Evolutionary conservation across 306 rosid genomes (phyloP).

Genomic region (Trichosanthes cucumerina): DNA sequence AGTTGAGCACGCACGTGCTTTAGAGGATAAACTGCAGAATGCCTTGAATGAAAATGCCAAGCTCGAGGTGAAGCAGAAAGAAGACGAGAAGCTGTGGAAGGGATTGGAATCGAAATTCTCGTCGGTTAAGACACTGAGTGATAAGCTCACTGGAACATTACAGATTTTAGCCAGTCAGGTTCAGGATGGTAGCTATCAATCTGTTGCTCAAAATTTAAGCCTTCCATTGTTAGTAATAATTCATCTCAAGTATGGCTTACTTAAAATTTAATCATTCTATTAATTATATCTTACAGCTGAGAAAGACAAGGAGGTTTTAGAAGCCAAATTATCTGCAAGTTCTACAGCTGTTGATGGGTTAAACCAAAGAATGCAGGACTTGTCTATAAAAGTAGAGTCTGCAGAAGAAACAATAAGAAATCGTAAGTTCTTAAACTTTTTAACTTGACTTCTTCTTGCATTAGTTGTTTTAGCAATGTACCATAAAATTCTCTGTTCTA

Average conservation of each 20-base stretch:
- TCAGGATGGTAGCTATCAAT: constrained; percentile 51
- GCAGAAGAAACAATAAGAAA: constrained; percentile 49
- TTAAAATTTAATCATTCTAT: neutral
- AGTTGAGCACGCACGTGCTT: constrained; percentile 41
- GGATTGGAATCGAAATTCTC: constrained; percentile 82
- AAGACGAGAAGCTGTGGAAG: constrained; percentile 85
- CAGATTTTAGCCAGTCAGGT: constrained; percentile 65
- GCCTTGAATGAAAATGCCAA: constrained; percentile 82
- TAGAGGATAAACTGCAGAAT: constrained; percentile 80
- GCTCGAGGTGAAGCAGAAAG: constrained; percentile 84
- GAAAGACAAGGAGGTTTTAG: constrained; percentile 60
- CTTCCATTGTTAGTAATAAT: neutral
- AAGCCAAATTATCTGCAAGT: constrained; percentile 54
- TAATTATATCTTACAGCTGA: constrained; percentile 43
- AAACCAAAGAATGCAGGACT: constrained; percentile 56
- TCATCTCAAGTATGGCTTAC: neutral
- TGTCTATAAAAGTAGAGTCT: constrained; percentile 52
- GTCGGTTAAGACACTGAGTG: constrained; percentile 72
- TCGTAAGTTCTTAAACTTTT: constrained; percentile 35
- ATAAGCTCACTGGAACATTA: constrained; percentile 73
- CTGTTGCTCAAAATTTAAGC: neutral
- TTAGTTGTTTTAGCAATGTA: neutral
- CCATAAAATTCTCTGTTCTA: neutral
- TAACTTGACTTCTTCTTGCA: neutral
- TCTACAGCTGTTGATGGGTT: constrained; percentile 52